Evolutionary conservation across 2,329 filamentous ascomycete genomes (phyloP), one percentile per base, ranked within the genome.

Genomic region (Fusarium bactridioides): DNA sequence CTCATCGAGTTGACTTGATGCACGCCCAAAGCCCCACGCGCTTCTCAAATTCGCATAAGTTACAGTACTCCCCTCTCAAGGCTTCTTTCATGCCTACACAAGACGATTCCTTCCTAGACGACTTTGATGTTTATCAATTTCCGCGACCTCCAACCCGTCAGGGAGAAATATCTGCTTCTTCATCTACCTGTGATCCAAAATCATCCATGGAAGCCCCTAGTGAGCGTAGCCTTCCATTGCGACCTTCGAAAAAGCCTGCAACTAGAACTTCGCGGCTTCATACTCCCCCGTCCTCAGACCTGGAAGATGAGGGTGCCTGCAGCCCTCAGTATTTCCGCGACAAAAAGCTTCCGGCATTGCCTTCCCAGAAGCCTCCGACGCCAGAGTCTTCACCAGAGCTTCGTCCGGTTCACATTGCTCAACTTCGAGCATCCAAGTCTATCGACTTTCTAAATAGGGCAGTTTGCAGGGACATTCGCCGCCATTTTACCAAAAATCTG

Each of bases 91-190:
- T 78, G 67, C 47, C 64, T 65, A 43, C 72, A 70, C 38, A 64
- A 70, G 37, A 72, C 77, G 68, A 74, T 37, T 68, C 65, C 2
- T 65, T 80, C 41, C 62, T 79, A 18, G 75, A 78, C 7, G 78
- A 76, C 16, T 78, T 84, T 25, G 74, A 77, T 40, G 81, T 81
- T 27, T 83, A 82, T 65, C 76, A 82, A 48, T 84, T 83, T 64
- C 82, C 82, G 37, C 79, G 76, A 27, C 79, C 80, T 15, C 80
- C 80, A 10, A 78, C 73, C 23, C 74, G 73, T 38, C 76, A 74
- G 41, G 75, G 74, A 23, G 76, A 78, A 19, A 65, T 67, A 29
- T 77, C 77, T 23, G 67, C 79, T 25, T 59, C 58, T 8, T 75
- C 79, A 18, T 69, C 74, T 21, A 67, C 71, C 19, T 75, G 73